Evolutionary conservation across 176 grass and related monocot species (phyloP).

Genomic region (Canna indica): DNA sequence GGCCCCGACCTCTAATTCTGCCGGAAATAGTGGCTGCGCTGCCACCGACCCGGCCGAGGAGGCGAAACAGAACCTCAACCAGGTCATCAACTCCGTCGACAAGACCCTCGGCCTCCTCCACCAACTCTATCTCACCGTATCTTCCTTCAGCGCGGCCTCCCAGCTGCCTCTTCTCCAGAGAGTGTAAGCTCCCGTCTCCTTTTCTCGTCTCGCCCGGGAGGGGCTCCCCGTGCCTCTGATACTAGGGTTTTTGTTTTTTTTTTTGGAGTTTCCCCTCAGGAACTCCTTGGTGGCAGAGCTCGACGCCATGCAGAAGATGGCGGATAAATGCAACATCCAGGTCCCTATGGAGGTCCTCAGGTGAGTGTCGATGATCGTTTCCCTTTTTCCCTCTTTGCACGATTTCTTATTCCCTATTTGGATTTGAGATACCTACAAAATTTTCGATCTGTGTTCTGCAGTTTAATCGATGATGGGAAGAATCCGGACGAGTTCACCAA

Average conservation of each 20-base stretch:
- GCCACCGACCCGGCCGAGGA: constrained; percentile 26
- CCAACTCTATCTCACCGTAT: constrained; percentile 89
- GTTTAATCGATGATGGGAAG: constrained; percentile 93
- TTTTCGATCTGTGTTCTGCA: constrained; percentile 25
- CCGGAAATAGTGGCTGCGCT: not conserved
- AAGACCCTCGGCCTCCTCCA: constrained; percentile 85
- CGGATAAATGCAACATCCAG: constrained; percentile 83
- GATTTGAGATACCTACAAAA: too few relatives aligned
- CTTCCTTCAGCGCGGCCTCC: constrained; percentile 75
- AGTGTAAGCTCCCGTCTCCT: constrained; percentile 36
- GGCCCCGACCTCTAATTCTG: not conserved
- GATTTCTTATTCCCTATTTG: not conserved
- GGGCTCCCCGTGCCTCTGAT: not conserved
- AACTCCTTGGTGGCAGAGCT: constrained; percentile 74
- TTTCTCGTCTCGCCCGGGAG: not conserved
- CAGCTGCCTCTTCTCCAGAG: constrained; percentile 76
- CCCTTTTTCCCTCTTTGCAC: not conserved
- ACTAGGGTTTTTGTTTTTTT: not conserved
- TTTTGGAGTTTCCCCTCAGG: constrained; percentile 14
- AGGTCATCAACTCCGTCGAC: constrained; percentile 76
- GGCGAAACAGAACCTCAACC: constrained; percentile 61
- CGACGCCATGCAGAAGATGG: constrained; percentile 88
- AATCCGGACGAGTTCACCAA: constrained; percentile 84
- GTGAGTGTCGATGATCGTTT: constrained; percentile 21
- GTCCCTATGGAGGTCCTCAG: constrained; percentile 90